Evolutionary conservation across 371 early-diverging fungal species (phyloP).

Genomic region (Syncephalis fuscata): DNA sequence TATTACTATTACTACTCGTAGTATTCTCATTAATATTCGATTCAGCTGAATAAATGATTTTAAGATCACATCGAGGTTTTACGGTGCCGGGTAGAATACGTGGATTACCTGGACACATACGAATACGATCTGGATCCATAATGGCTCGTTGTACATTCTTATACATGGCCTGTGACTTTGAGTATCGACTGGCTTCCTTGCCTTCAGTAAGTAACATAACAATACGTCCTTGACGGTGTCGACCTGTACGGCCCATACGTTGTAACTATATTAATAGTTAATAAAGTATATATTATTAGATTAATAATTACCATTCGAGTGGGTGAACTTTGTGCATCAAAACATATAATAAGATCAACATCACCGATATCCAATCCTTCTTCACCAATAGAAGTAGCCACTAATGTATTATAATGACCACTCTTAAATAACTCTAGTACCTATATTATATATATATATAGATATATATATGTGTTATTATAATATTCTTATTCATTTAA

Average conservation of each 20-base stretch:
- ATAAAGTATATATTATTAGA: not conserved
- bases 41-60: not conserved
- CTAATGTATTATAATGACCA: conserved; percentile 68
- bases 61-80: conserved; percentile 12
- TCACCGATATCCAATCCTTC: conserved; percentile 97
- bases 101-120: conserved; percentile 16
- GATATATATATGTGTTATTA: not conserved
- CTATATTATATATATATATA: too few species aligned
- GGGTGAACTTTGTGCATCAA: conserved; percentile 69
- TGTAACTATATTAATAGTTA: conserved; percentile 23
- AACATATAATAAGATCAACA: conserved; percentile 86
- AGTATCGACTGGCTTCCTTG: conserved; percentile 54
- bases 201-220: conserved; percentile 67
- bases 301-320: conserved; percentile 49
- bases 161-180: conserved; percentile 37
- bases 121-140: conserved; percentile 14
- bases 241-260: conserved; percentile 89
- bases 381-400: conserved; percentile 88
- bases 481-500: not conserved
- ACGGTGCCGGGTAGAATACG: conserved; percentile 24
- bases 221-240: conserved; percentile 73
- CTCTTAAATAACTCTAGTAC: conserved; percentile 42
- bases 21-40: not conserved
- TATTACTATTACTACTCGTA: too few species aligned
- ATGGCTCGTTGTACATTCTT: conserved; percentile 34